These are phyloP conservation scores for Euryodendron excelsum DNA, from an alignment of 148 eudicot species.

Conservation along the genomic window DNA sequence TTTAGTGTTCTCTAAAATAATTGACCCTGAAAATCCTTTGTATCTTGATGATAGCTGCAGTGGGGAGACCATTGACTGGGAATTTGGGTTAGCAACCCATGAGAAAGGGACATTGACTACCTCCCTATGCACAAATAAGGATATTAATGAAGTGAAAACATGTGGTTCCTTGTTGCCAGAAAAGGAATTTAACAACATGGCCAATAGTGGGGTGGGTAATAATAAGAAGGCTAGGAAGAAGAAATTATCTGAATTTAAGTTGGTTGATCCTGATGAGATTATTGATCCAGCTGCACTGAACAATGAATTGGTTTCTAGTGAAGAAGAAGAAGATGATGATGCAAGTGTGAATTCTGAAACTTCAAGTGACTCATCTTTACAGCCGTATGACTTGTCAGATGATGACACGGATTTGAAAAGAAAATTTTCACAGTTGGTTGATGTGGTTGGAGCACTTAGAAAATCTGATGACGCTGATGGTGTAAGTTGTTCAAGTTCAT, in stretches of 20 bases:
- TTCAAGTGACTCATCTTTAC: constrained; percentile 76
- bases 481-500: constrained; percentile 42
- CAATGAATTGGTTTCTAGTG: constrained; percentile 42
- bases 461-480: constrained; percentile 90
- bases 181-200: constrained; percentile 27
- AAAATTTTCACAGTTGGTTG: constrained; percentile 78
- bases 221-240: constrained; percentile 36
- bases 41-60: constrained; percentile 74
- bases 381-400: constrained; percentile 88
- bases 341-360: constrained; percentile 69
- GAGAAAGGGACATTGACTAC: constrained; percentile 29
- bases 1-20: constrained; percentile 78
- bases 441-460: constrained; percentile 82
- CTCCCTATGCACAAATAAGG: constrained; percentile 19
- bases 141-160: constrained; percentile 22
- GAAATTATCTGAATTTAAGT: constrained; percentile 34
- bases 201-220: constrained; percentile 19
- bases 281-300: constrained; percentile 65
- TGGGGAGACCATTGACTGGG: constrained; percentile 82
- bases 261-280: constrained; percentile 82
- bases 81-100: constrained; percentile 62
- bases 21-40: constrained; percentile 88
- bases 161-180: constrained; percentile 19
- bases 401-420: constrained; percentile 81
- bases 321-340: constrained; percentile 37